Percentiles rank a stretch among this genome's conserved stretches.
Evolutionary conservation across 331 rosid species (phyloP).

Genomic region (Telfairia occidentalis): DNA sequence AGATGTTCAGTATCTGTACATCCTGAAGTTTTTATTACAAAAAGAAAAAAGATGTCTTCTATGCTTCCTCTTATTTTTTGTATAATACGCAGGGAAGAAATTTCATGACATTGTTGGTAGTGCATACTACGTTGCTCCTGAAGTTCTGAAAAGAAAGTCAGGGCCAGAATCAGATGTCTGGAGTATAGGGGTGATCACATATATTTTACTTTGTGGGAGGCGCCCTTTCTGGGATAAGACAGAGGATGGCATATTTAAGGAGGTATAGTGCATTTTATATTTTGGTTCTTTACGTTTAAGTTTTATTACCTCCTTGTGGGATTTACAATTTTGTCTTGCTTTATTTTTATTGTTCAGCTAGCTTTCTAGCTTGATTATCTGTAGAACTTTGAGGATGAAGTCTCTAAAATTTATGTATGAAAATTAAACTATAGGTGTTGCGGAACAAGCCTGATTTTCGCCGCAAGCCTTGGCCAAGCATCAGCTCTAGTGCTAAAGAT

Average conservation of each 20-base stretch:
- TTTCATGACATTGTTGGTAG: slow-evolving; percentile 96
- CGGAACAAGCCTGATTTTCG: slow-evolving; percentile 92
- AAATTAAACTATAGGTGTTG: slow-evolving; percentile 42
- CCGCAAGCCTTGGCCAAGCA: slow-evolving; percentile 90
- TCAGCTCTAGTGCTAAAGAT: slow-evolving; percentile 73
- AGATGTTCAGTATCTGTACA: neutral
- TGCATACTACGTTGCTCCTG: slow-evolving; percentile 98
- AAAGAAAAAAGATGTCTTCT: neutral
- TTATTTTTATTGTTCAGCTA: neutral
- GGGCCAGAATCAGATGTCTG: slow-evolving; percentile 99
- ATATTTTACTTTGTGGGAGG: slow-evolving; percentile 91
- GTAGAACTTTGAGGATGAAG: neutral
- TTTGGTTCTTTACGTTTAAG: neutral
- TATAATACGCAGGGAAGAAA: slow-evolving; percentile 52
- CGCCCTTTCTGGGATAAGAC: slow-evolving; percentile 99
- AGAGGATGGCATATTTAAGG: slow-evolving; percentile 99
- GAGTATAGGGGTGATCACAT: slow-evolving; percentile 98
- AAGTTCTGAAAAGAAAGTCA: slow-evolving; percentile 89
- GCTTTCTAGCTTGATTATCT: neutral
- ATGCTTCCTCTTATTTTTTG: neutral
- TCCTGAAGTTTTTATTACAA: neutral
- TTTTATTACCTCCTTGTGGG: neutral
- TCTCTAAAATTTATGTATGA: neutral
- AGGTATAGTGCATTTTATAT: slow-evolving; percentile 43
- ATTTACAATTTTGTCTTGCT: neutral